Evolutionary conservation across 306 rosid species (phyloP).

Genomic region (Pyrus communis): DNA sequence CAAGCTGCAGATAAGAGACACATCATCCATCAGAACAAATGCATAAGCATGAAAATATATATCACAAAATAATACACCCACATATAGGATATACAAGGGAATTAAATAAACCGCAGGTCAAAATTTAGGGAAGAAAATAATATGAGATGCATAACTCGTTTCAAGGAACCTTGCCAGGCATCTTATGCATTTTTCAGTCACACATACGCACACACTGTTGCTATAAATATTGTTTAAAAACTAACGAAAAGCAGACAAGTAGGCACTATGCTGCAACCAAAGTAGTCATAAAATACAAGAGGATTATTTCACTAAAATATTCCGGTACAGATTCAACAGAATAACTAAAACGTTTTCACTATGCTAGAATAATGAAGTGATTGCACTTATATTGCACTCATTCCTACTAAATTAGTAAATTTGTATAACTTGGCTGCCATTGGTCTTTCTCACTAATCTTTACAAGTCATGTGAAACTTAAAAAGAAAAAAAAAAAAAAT

Average conservation of each 20-base stretch:
- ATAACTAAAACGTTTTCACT: neutral
- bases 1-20: constrained; percentile 59
- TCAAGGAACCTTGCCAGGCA: neutral
- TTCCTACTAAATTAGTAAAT: neutral
- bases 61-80: neutral
- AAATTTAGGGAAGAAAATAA: neutral
- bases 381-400: neutral
- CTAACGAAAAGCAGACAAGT: neutral
- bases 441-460: neutral
- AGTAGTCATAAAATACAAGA: neutral
- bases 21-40: constrained; percentile 17
- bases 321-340: neutral
- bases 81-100: neutral
- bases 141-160: neutral
- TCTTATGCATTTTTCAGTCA: neutral
- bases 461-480: neutral
- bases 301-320: neutral
- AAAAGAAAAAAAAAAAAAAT: neutral
- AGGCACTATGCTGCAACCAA: neutral
- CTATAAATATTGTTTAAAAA: neutral
- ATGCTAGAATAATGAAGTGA: neutral
- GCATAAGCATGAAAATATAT: neutral
- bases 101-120: neutral
- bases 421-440: neutral
- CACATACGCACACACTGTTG: neutral